These are phyloP conservation scores for Aureobasidium sp. DNA, from an alignment of 2,329 filamentous ascomycete species.

Conservation along the genomic window DNA sequence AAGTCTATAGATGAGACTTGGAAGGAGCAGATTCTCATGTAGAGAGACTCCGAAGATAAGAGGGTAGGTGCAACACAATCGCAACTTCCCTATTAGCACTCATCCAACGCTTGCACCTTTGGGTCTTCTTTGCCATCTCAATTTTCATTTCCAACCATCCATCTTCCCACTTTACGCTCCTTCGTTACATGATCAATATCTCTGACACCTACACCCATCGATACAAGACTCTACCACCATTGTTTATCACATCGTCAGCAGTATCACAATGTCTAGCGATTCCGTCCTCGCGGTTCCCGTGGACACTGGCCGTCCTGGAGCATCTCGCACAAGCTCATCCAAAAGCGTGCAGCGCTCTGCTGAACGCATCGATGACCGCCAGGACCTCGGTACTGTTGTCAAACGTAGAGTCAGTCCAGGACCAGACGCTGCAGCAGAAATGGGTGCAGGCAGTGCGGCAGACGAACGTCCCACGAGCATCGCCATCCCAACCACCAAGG, in stretches of 20 bases:
- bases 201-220: background rate
- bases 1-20: background rate
- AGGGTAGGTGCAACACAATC: background rate
- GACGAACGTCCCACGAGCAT: constrained; percentile 8
- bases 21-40: background rate
- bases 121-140: too few relatives aligned
- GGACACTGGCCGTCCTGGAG: background rate
- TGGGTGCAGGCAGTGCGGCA: background rate
- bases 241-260: background rate
- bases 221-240: background rate
- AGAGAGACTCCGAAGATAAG: background rate
- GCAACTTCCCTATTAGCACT: background rate
- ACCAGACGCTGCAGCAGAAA: background rate
- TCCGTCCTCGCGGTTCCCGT: background rate
- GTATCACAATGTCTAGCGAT: constrained; percentile 1
- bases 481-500: constrained; percentile 6
- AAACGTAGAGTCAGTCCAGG: constrained; percentile 10
- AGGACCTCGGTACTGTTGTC: constrained; percentile 10
- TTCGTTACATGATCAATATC: constrained; percentile 5
- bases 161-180: background rate
- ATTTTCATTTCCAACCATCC: background rate
- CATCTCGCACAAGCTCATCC: constrained; percentile 13
- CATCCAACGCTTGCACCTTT: background rate
- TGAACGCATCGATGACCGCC: constrained; percentile 13
- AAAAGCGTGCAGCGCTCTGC: constrained; percentile 4